Percentiles rank a stretch among this genome's conserved stretches.
These are phyloP conservation scores for Babesia ovata DNA, from an alignment of 169 alveolate species.

Conservation along the genomic window DNA sequence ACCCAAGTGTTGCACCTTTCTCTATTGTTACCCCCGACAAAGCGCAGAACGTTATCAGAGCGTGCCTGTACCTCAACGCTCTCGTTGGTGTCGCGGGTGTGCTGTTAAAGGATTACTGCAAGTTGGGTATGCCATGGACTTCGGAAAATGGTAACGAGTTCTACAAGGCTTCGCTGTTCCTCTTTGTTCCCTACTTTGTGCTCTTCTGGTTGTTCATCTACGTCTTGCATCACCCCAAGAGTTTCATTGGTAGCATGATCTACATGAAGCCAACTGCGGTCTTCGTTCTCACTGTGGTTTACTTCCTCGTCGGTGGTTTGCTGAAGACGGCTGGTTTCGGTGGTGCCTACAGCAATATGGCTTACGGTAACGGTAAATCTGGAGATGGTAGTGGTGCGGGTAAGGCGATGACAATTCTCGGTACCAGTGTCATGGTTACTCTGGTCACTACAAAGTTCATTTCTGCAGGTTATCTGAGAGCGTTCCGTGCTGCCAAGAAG, in stretches of 20 bases:
- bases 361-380: background rate
- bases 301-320: background rate
- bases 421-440: background rate
- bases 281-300: background rate
- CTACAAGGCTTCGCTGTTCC: background rate
- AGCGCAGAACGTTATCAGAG: background rate
- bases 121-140: background rate
- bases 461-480: conserved; percentile 12
- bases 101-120: background rate
- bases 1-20: conserved; percentile 33
- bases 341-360: background rate
- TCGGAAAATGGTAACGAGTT: background rate
- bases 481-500: conserved; percentile 33
- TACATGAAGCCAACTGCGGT: conserved; percentile 8
- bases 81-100: background rate
- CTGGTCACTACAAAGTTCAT: conserved; percentile 7
- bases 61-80: conserved; percentile 1
- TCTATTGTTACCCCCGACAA: background rate
- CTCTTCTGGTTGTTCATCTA: background rate
- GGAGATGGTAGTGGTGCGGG: conserved; percentile 1
- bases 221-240: conserved; percentile 22
- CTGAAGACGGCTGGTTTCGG: background rate
- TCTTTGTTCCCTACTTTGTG: conserved; percentile 6
- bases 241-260: background rate
- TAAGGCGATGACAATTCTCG: conserved; percentile 3